Evolutionary conservation across 805 yeast species (phyloP), one percentile per base, ranked within the genome.

Genomic region (Vanderwaltozyma polyspora): DNA sequence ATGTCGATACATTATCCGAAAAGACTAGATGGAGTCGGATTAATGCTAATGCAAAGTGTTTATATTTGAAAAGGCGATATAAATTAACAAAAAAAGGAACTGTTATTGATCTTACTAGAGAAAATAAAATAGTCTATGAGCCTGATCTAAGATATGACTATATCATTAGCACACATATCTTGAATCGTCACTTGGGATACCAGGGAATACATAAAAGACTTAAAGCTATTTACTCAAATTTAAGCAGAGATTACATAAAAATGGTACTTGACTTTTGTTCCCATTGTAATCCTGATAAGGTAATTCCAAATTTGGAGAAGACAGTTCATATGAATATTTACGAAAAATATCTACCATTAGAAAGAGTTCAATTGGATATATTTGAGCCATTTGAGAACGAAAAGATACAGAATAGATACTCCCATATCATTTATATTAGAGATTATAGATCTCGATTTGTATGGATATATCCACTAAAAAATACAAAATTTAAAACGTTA

Each of bases 381-480:
- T 40, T 55, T 24, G 38, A 45, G 25, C 55, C 58, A 10, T 54
- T 51, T 34, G 39, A 36, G 3, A 41, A 35, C 22, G 37, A 40
- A 14, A 33, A 36, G 13, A 48, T 57, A n/a, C 54, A 46, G 29
- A 49, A 46, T 6, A 46, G 37, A 25, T 56, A 48, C 36, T 38
- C 57, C 7, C 49, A 52, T 32, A 40, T 56, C 12, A 32, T 56
- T 24, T 48, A 40, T 31, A 43, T 45, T 21, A 44, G 55, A 34
- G 62, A 56, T 32, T 56, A 48, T 31, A 38, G 42, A 33, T 50
- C 59, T 2, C 36, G 52, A 19, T 55, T 41, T 36, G 45, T 46
- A 13, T 56, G 62, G 62, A 28, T 49, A 16, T 29, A 31, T n/a
- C 62, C 62, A 6, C 36, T 56, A 30, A 46, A 43, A 32, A 45